These are phyloP conservation scores for Beauveria scarabaeidicola DNA, from an alignment of 2,329 filamentous ascomycete genomes.

Conservation along the genomic window DNA sequence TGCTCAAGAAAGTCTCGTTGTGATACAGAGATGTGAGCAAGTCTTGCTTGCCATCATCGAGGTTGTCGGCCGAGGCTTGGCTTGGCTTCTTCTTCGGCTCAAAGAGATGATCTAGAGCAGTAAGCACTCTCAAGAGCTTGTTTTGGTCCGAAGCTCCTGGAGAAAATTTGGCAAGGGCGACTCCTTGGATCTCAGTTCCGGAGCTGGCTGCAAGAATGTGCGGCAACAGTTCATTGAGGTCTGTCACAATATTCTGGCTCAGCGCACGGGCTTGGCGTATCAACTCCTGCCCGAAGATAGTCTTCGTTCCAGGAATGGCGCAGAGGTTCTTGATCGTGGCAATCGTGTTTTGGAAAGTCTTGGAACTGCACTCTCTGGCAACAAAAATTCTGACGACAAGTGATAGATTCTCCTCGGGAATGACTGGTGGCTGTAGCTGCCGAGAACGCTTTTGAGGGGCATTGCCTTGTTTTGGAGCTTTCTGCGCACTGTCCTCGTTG, in stretches of 20 bases:
- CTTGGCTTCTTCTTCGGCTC: constrained; percentile 65
- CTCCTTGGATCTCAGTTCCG: constrained; percentile 89
- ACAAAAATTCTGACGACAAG: constrained; percentile 96
- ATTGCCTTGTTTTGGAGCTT: constrained; percentile 21
- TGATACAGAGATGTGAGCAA: constrained; percentile 83
- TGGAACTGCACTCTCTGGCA: constrained; percentile 90
- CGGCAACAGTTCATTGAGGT: constrained; percentile 75
- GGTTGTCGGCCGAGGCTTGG: constrained; percentile 41
- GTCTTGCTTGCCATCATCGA: constrained; percentile 64
- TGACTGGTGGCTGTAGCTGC: constrained; percentile 67
- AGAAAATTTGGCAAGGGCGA: constrained; percentile 91
- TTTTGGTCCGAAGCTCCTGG: constrained; percentile 94
- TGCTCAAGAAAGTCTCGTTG: constrained; percentile 76
- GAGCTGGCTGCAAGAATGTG: constrained; percentile 82
- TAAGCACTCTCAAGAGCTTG: constrained; percentile 84
- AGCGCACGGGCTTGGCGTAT: constrained; percentile 78
- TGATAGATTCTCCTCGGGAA: constrained; percentile 82
- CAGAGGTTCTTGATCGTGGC: constrained; percentile 99
- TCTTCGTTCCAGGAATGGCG: constrained; percentile 80
- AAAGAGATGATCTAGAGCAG: constrained; percentile 91
- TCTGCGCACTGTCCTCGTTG: constrained; percentile 20
- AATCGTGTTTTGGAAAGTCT: constrained; percentile 95
- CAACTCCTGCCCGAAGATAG: constrained; percentile 86
- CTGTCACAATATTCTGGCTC: constrained; percentile 74
- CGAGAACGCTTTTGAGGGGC: constrained; percentile 42